These are phyloP conservation scores for Phytopythium montanum DNA, from an alignment of 352 stramenopile genomes.

Conservation along the genomic window DNA sequence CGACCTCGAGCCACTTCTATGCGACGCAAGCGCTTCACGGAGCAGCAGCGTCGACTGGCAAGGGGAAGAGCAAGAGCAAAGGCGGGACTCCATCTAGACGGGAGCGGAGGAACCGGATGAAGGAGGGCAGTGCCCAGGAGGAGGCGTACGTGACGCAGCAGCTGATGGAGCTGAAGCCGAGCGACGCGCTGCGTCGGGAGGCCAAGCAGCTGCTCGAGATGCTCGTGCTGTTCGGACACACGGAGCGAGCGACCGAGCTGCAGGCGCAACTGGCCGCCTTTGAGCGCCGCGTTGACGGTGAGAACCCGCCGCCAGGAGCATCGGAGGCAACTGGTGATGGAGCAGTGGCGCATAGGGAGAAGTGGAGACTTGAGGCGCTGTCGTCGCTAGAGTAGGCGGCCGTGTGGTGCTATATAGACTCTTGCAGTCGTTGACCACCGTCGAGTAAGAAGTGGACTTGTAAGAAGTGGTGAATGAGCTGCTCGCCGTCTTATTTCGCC, in stretches of 20 bases:
- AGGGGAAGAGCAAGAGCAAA: constrained; percentile 32
- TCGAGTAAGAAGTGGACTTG: no score
- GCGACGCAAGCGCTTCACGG: constrained; percentile 42
- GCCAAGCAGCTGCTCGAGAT: constrained; percentile 38
- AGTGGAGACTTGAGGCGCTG: constrained; percentile 2
- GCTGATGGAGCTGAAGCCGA: constrained; percentile 34
- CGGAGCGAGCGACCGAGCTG: constrained; percentile 32
- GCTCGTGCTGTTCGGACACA: constrained; percentile 51
- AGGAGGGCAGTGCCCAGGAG: constrained; percentile 66
- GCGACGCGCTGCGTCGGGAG: constrained; percentile 28
- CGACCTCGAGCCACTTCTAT: constrained; percentile 70
- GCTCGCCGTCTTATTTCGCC: no score
- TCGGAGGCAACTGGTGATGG: neutral
- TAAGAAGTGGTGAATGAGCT: no score
- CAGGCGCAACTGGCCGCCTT: constrained; percentile 42
- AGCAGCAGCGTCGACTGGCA: constrained; percentile 19
- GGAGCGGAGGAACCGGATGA: constrained; percentile 62
- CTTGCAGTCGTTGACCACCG: no score
- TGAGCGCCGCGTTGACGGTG: constrained; percentile 22
- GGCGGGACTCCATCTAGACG: constrained; percentile 40
- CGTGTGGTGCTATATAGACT: no score
- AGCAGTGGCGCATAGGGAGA: neutral
- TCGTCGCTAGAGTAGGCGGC: no score
- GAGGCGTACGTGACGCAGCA: constrained; percentile 57
- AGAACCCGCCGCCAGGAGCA: constrained; percentile 2